Evolutionary conservation across 208 protist species (phyloP).

Genomic region (Tritrichomonas musculus): DNA sequence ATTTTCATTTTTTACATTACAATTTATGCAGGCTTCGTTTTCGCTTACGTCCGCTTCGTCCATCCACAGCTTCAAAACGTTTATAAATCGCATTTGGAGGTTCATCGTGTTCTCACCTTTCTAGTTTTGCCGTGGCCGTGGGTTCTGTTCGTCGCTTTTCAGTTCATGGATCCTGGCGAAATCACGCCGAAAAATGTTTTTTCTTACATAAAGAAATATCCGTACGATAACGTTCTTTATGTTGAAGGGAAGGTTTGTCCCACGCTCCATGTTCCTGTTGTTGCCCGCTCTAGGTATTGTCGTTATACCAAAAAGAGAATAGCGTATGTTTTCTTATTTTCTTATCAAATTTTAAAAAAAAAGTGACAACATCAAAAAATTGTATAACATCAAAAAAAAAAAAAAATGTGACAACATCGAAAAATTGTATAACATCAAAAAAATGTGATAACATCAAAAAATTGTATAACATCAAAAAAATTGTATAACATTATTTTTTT

Average conservation of each 20-base stretch:
- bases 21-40: background rate
- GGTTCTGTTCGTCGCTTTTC: background rate
- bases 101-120: background rate
- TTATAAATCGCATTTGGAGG: background rate
- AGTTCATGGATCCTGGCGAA: slow-evolving; percentile 19
- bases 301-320: background rate
- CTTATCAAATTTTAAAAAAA: too few relatives aligned
- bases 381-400: too few relatives aligned
- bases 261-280: background rate
- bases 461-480: too few relatives aligned
- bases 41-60: background rate
- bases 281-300: background rate
- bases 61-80: background rate
- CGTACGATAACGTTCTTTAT: background rate
- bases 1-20: background rate
- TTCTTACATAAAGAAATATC: slow-evolving; percentile 6
- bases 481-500: too few relatives aligned
- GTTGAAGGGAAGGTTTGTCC: background rate
- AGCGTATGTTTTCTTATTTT: background rate
- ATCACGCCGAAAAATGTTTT: background rate
- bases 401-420: too few relatives aligned
- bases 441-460: too few relatives aligned
- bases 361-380: too few relatives aligned
- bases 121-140: background rate
- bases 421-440: too few relatives aligned